Conservation (phyloP, 805 yeast genomes). For the Wickerhamomyces hampshirensis region DNA sequence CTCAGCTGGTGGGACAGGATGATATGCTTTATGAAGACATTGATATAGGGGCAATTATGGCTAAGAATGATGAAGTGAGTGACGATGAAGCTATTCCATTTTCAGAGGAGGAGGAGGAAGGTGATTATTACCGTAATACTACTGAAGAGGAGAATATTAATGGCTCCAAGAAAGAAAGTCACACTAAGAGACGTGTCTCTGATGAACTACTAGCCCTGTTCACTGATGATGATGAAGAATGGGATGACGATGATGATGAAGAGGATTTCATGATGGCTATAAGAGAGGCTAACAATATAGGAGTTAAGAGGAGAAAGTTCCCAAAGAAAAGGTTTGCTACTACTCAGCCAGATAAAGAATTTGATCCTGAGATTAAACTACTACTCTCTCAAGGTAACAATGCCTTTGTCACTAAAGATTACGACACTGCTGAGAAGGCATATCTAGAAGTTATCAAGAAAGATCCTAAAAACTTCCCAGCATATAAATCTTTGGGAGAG, state of each 20-base stretch:
- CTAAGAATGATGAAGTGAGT: conserved; percentile 15
- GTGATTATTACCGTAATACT: conserved; percentile 10
- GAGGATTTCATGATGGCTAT: conserved; percentile 55
- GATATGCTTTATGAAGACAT: conserved; percentile 23
- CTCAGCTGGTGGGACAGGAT: conserved; percentile 1
- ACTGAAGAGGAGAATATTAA: background rate
- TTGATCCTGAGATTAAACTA: conserved; percentile 70
- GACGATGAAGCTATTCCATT: conserved; percentile 11
- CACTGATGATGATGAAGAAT: conserved; percentile 28
- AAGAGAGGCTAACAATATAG: conserved; percentile 63
- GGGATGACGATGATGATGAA: conserved; percentile 36
- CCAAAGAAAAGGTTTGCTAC: conserved; percentile 30
- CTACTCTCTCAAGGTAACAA: conserved; percentile 72
- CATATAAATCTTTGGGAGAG: conserved; percentile 86
- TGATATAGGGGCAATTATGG: conserved; percentile 27
- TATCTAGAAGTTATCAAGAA: conserved; percentile 69
- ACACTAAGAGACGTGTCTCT: conserved; percentile 14
- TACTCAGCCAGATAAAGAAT: conserved; percentile 32
- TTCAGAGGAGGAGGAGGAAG: conserved; percentile 14
- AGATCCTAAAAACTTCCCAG: conserved; percentile 75
- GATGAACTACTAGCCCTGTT: conserved; percentile 34
- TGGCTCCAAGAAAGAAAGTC: conserved; percentile 12
- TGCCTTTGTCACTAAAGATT: conserved; percentile 65
- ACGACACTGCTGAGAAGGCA: conserved; percentile 50
- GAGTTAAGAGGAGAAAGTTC: conserved; percentile 36